Evolutionary conservation across 2,329 filamentous ascomycete genomes (phyloP).

Genomic region (Trichoderma gracile): DNA sequence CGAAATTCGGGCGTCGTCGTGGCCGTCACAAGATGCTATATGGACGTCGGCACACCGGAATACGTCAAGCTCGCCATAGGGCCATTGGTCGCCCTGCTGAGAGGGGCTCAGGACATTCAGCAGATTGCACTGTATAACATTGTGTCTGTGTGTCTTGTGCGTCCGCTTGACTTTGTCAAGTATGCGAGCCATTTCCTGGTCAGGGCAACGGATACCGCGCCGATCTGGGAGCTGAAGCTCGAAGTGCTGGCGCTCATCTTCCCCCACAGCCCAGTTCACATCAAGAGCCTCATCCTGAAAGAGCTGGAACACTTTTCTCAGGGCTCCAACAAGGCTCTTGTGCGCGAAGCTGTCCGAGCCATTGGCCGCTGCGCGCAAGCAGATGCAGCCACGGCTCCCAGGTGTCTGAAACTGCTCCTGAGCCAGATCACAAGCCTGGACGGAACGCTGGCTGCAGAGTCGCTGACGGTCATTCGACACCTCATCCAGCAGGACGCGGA

Average conservation of each 20-base stretch:
- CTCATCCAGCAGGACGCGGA: conserved; percentile 88
- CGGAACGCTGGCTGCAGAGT: conserved; percentile 85
- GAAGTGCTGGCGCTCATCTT: conserved; percentile 91
- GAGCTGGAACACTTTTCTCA: conserved; percentile 93
- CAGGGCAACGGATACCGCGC: conserved; percentile 71
- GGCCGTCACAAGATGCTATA: conserved; percentile 80
- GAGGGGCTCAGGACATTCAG: conserved; percentile 83
- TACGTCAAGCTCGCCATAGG: conserved; percentile 77
- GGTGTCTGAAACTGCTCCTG: conserved; percentile 81
- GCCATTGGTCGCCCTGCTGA: conserved; percentile 80
- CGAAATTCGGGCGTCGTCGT: conserved; percentile 92
- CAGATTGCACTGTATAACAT: conserved; percentile 92
- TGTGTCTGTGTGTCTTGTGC: conserved; percentile 80
- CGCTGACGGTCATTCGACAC: conserved; percentile 90
- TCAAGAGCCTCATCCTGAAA: conserved; percentile 84
- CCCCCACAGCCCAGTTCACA: conserved; percentile 70
- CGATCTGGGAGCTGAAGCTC: conserved; percentile 88
- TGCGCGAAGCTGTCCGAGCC: conserved; percentile 85
- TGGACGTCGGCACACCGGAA: conserved; percentile 76
- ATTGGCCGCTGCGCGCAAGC: conserved; percentile 91
- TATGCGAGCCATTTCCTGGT: conserved; percentile 90
- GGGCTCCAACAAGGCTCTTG: conserved; percentile 69
- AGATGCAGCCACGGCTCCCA: conserved; percentile 66
- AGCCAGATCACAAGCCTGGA: conserved; percentile 87
- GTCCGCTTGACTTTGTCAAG: conserved; percentile 78